Evolutionary conservation across 179 eudicot species (phyloP), one percentile per base, ranked within the genome.

Genomic region (Beta macrorhiza): DNA sequence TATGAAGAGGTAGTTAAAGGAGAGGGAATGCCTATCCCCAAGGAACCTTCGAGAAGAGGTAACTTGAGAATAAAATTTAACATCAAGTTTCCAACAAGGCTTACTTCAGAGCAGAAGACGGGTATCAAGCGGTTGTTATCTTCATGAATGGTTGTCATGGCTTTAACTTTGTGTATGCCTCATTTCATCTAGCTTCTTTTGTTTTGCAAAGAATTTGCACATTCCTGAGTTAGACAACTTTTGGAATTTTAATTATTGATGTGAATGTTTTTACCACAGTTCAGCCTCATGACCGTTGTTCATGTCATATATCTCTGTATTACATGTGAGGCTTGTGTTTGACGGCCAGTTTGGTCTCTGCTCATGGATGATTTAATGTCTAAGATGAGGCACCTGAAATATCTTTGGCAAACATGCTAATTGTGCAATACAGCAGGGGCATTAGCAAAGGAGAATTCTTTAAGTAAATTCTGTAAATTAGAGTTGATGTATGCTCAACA

Each of bases 21-120:
- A n/a, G 96, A 91, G 77, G 96, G 96, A 12, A 92, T 92, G 96
- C 93, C 96, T 9, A 92, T 92, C 56, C 91, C 93, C 12, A 92
- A 89, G 78, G 96, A 92, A 44, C 96, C 96, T 25, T 86, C 91
- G 15, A 88, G 61, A 84, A 90, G 73, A 74, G 96, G 96, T 10
- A 92, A 91, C 76, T 86, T 92, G 84, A 80, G 90, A 78, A 85
- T 92, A 44, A 92, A 91, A 82, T 92, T 92, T 82, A 91, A 88
- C 81, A 91, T 92, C 84, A 92, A 89, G 89, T 92, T 92, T 67
- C 91, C 93, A 14, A 84, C 87, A 53, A 90, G 89, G 91, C 98
- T 92, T 84, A 91, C 97, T 22, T 80, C 92, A 0, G 98, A 94
- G 87, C 98, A 94, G 92, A 94, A 94, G 86, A 84, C 87, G 3